phyloP scores from a whole-genome alignment of 2,329 filamentous ascomycete species.

The Chaetothyriales sp. region DNA sequence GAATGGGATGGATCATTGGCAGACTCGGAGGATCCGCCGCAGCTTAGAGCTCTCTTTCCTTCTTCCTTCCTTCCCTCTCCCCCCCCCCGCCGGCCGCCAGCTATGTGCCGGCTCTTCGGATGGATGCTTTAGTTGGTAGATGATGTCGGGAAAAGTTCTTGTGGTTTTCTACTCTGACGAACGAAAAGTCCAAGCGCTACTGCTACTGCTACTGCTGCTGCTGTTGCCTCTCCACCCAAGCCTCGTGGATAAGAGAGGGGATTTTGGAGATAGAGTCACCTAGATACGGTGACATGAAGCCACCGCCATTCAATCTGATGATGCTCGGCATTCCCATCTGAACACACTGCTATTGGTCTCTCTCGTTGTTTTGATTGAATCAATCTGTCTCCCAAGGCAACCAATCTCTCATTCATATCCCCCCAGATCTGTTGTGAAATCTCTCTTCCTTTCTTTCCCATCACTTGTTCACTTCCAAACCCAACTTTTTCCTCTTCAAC shows the following conservation, averaged over 20 bases:
- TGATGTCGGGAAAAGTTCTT: too few relatives aligned
- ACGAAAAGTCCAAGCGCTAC: too few relatives aligned
- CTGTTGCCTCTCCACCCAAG: too few relatives aligned
- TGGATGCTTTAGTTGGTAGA: too few relatives aligned
- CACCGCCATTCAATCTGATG: background rate
- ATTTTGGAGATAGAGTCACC: too few relatives aligned
- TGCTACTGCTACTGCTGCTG: too few relatives aligned
- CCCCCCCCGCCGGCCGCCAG: too few relatives aligned
- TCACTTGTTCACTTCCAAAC: background rate
- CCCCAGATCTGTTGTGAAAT: background rate
- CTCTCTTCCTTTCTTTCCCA: background rate
- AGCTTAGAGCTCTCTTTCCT: too few relatives aligned
- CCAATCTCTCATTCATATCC: background rate
- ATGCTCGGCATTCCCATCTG: background rate
- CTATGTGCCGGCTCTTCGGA: background rate
- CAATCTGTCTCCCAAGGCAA: background rate
- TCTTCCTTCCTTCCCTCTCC: too few relatives aligned
- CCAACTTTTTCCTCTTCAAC: background rate
- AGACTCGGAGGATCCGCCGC: background rate
- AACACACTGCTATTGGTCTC: background rate
- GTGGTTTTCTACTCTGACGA: too few relatives aligned
- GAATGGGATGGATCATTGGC: background rate
- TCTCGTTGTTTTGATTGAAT: background rate
- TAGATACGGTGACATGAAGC: too few relatives aligned
- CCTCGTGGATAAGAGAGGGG: too few relatives aligned